A percentile compares a stretch with the other conserved stretches of the same genome.
These are phyloP conservation scores for Rhizopogon roseolus DNA, from an alignment of 768 basidiomycete genomes.

Conservation along the genomic window DNA sequence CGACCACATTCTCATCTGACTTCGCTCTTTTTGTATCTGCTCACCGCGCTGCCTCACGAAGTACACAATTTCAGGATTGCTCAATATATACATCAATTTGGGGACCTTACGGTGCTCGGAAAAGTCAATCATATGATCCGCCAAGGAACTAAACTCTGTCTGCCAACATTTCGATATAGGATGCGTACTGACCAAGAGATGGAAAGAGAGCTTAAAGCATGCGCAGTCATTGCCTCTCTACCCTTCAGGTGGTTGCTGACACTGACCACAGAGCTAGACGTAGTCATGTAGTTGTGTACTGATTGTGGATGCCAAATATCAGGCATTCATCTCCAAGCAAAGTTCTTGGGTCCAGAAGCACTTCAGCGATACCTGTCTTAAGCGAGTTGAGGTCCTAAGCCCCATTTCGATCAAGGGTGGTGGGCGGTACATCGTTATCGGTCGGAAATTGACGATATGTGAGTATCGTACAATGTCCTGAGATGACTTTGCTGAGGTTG, in stretches of 20 bases:
- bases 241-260: not conserved
- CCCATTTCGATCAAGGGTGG: not conserved
- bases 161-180: constrained; percentile 1
- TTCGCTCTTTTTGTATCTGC: not conserved
- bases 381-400: not conserved
- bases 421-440: constrained; percentile 33
- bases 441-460: constrained; percentile 34
- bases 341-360: constrained; percentile 29
- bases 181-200: constrained; percentile 1
- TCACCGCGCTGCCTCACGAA: not conserved
- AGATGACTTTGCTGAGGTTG: constrained; percentile 32
- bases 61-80: not conserved
- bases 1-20: not conserved
- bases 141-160: not conserved
- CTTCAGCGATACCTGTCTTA: constrained; percentile 1
- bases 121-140: not conserved
- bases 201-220: constrained; percentile 1
- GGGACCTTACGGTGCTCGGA: not conserved
- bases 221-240: not conserved
- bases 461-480: constrained; percentile 39
- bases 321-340: constrained; percentile 36
- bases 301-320: constrained; percentile 34
- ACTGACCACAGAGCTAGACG: constrained; percentile 6
- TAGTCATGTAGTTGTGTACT: constrained; percentile 31
- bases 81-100: not conserved